Percentiles rank a stretch among this genome's conserved stretches.
Evolutionary conservation across 2,329 filamentous ascomycete species (phyloP).

Genomic region (Ceratocystis cubensis): DNA sequence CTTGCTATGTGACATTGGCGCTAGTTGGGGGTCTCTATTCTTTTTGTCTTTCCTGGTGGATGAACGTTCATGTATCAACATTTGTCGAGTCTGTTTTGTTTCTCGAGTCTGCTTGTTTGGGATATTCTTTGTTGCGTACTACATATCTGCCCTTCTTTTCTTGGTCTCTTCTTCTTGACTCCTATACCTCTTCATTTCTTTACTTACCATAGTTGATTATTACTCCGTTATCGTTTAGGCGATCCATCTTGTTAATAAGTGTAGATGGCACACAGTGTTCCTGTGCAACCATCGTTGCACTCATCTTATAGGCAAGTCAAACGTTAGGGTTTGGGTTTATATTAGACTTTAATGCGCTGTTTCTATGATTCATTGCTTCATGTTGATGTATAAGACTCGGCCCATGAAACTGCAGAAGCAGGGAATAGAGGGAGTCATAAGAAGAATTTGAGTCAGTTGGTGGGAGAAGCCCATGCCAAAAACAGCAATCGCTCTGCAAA

Average conservation of each 20-base stretch:
- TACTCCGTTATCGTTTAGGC: not conserved
- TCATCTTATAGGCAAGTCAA: not conserved
- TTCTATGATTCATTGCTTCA: not conserved
- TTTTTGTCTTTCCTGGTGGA: slow-evolving; percentile 8
- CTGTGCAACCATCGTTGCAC: not conserved
- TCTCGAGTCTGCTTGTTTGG: slow-evolving; percentile 4
- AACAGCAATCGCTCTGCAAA: not conserved
- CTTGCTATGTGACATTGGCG: not conserved
- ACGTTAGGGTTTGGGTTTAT: slow-evolving; percentile 3
- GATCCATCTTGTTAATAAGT: not conserved
- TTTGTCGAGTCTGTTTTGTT: not conserved
- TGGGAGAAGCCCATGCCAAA: slow-evolving; percentile 1
- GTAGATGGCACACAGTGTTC: not conserved
- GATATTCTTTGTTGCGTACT: slow-evolving; percentile 3
- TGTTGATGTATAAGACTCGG: not conserved
- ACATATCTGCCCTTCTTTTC: not conserved
- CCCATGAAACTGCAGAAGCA: not conserved
- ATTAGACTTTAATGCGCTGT: not conserved
- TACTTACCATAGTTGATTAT: not conserved
- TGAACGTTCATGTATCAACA: slow-evolving; percentile 5
- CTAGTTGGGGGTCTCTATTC: slow-evolving; percentile 3
- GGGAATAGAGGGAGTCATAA: not conserved
- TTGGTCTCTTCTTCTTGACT: not conserved
- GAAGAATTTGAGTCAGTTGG: not conserved
- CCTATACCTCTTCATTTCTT: slow-evolving; percentile 8